phyloP scores from a whole-genome alignment of 257 asterid genomes.

The Plantago elongata region DNA sequence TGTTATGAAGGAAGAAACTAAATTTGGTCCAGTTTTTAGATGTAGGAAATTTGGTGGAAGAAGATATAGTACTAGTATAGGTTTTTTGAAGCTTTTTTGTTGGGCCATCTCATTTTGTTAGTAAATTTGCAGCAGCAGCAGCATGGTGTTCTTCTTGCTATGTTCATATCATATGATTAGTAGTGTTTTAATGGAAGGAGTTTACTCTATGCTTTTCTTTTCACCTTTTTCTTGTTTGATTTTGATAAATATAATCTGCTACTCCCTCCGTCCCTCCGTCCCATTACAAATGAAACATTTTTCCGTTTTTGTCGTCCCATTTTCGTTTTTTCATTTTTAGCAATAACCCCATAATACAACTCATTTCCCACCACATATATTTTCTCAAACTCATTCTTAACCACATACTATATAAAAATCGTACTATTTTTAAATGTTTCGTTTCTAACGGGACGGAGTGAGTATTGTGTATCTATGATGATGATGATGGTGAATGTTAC shows the following conservation, averaged over 20 bases:
- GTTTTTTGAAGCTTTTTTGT: conserved; percentile 29
- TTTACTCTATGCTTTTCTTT: background rate
- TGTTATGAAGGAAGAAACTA: conserved; percentile 3
- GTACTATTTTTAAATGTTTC: too few relatives aligned
- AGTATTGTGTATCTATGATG: too few relatives aligned
- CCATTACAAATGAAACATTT: too few relatives aligned
- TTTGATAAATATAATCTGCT: conserved; percentile 8
- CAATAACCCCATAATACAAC: too few relatives aligned
- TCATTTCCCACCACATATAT: too few relatives aligned
- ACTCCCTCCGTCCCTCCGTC: too few relatives aligned
- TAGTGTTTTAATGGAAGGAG: conserved; percentile 2
- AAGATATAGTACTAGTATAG: conserved; percentile 22
- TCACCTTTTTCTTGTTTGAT: background rate
- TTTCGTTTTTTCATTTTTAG: too few relatives aligned
- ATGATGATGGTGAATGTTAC: too few relatives aligned
- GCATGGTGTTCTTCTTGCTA: conserved; percentile 8
- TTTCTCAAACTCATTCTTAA: too few relatives aligned
- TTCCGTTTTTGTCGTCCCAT: too few relatives aligned
- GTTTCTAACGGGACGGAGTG: too few relatives aligned
- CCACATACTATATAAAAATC: too few relatives aligned
- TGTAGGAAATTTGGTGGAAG: conserved; percentile 29
- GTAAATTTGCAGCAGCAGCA: conserved; percentile 19
- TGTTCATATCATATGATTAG: conserved; percentile 35
- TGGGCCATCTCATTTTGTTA: conserved; percentile 23
- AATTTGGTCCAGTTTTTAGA: conserved; percentile 18